Percentiles rank a stretch among this genome's conserved stretches.
Conservation (phyloP, 768 basidiomycete genomes). For the Kwoniella shandongensis region DNA sequence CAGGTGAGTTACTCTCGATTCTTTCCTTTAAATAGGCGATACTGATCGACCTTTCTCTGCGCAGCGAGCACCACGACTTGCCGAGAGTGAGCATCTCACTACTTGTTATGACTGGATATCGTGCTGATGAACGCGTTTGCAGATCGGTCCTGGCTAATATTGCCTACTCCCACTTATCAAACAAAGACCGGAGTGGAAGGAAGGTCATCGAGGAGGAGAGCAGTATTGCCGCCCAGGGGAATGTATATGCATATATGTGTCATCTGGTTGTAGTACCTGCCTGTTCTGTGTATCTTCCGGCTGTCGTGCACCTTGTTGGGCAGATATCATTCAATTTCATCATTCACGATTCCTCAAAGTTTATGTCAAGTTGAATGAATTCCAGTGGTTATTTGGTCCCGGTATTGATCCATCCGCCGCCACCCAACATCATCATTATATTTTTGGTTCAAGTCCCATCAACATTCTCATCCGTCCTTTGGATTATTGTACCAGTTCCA, state of each 20-base stretch:
- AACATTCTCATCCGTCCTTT: too few relatives aligned
- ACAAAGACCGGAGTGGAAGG: too few relatives aligned
- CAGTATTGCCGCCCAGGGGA: too few relatives aligned
- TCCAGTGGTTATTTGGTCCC: slow-evolving; percentile 7
- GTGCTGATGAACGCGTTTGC: neutral
- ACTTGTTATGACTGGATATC: neutral
- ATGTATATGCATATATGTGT: neutral
- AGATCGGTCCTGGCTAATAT: slow-evolving; percentile 47
- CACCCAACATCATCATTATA: too few relatives aligned
- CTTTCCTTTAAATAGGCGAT: neutral
- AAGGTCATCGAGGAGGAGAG: too few relatives aligned
- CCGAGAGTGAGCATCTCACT: slow-evolving; percentile 42
- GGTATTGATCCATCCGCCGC: neutral
- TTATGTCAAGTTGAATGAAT: too few relatives aligned
- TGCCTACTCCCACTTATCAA: neutral
- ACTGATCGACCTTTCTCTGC: neutral
- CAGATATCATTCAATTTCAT: neutral
- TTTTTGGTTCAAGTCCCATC: too few relatives aligned
- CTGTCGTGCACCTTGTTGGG: neutral
- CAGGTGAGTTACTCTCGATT: slow-evolving; percentile 40
- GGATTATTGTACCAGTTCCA: too few relatives aligned
- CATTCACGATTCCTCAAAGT: too few relatives aligned
- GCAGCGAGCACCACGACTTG: slow-evolving; percentile 53
- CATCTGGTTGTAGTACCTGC: too few relatives aligned
- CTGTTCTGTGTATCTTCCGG: neutral